A percentile compares a stretch with the other conserved stretches of the same genome.
Evolutionary conservation across 1,284 basidiomycete genomes (phyloP).

Genomic region (Cutaneotrichosporon sp.): DNA sequence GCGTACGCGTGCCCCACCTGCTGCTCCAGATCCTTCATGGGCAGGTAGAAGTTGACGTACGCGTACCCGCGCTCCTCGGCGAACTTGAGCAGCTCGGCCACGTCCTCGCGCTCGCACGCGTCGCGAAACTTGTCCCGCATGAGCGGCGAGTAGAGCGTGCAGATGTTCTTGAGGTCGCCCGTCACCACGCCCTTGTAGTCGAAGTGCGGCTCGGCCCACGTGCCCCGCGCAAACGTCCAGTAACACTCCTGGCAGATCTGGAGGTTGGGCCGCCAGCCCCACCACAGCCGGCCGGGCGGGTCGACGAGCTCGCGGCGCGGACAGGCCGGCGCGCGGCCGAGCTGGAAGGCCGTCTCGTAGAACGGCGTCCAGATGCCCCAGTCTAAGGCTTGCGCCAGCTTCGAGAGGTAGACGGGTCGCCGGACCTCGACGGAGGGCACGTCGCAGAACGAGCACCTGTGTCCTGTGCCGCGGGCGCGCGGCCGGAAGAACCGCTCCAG

Average conservation of each 20-base stretch:
- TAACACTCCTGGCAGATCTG: conserved; percentile 8
- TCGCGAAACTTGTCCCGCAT: conserved; percentile 3
- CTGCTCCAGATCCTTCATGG: neutral
- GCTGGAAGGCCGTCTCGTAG: conserved; percentile 4
- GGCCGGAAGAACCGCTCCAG: conserved; percentile 3
- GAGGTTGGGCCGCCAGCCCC: conserved; percentile 9
- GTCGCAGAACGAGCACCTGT: conserved; percentile 2
- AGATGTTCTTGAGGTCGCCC: conserved; percentile 1
- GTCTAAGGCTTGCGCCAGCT: neutral
- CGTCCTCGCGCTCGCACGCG: neutral
- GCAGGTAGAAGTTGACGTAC: conserved; percentile 3
- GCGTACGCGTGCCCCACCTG: neutral
- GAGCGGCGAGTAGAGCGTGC: conserved; percentile 2
- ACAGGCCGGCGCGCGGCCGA: neutral
- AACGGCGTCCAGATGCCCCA: conserved; percentile 1
- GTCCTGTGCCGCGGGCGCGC: neutral
- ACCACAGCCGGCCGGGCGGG: neutral
- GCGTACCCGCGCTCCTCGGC: neutral
- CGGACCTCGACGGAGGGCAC: neutral
- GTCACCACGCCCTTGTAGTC: conserved; percentile 1
- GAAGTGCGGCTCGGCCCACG: neutral
- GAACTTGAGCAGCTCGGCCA: neutral
- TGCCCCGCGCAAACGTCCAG: conserved; percentile 4
- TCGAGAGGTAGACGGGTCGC: neutral
- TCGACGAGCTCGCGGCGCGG: neutral